A percentile compares a stretch with the other conserved stretches of the same genome.
These are phyloP conservation scores for Phytophthora syringae DNA, from an alignment of 352 stramenopile genomes.

Conservation along the genomic window DNA sequence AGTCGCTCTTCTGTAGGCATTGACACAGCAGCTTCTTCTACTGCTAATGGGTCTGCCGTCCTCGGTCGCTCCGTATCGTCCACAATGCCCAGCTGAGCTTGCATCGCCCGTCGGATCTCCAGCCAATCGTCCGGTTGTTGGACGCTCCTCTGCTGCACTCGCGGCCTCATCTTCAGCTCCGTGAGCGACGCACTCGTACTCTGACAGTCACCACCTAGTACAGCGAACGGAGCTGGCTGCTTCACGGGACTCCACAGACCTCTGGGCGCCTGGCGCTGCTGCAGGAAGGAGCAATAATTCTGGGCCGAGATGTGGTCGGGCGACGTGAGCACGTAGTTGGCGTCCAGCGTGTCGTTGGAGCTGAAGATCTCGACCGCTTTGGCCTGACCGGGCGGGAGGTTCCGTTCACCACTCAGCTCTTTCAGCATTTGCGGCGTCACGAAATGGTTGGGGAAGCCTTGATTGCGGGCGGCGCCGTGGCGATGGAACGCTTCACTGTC, in stretches of 20 bases:
- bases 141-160: not conserved
- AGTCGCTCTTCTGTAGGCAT: not conserved
- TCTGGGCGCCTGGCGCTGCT: conserved; percentile 22
- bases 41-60: not conserved
- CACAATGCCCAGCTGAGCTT: conserved; percentile 37
- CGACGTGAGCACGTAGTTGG: conserved; percentile 74
- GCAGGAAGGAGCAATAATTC: conserved; percentile 58
- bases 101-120: conserved; percentile 42
- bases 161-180: conserved; percentile 16
- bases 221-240: conserved; percentile 25
- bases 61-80: not conserved
- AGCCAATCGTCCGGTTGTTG: conserved; percentile 38
- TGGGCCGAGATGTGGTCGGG: conserved; percentile 53
- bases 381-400: conserved; percentile 41
- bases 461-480: conserved; percentile 54
- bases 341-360: conserved; percentile 63
- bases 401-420: conserved; percentile 18
- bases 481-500: conserved; percentile 60
- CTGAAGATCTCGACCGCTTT: conserved; percentile 55
- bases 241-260: conserved; percentile 60
- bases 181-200: conserved; percentile 9
- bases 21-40: not conserved
- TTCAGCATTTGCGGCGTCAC: conserved; percentile 39
- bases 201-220: conserved; percentile 5
- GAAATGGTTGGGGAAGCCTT: conserved; percentile 64